Conservation (phyloP, 768 basidiomycete genomes). For the Rossbeevera mucosa region DNA sequence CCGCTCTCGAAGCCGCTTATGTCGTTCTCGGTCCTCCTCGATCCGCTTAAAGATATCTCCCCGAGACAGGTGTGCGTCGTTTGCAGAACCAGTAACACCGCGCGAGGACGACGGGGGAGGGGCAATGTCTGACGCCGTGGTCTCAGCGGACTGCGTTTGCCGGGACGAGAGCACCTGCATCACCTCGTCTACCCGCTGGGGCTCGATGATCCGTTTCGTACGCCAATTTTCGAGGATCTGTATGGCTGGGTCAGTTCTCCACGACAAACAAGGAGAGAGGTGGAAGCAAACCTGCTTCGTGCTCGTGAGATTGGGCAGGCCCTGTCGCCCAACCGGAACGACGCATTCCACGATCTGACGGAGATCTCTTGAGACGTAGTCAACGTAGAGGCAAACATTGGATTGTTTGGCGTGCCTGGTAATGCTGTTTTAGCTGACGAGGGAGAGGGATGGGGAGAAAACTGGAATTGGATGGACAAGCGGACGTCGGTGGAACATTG, state of each 20-base stretch:
- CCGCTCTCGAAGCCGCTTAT: slow-evolving; percentile 85
- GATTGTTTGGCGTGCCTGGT: slow-evolving; percentile 31
- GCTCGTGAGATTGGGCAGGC: slow-evolving; percentile 82
- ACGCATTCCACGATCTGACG: slow-evolving; percentile 73
- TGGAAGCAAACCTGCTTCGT: slow-evolving; percentile 68
- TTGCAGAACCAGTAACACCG: background rate
- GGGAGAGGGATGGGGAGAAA: background rate
- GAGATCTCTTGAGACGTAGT: slow-evolving; percentile 75
- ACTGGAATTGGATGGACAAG: background rate
- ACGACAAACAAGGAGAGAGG: background rate
- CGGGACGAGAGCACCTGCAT: slow-evolving; percentile 28
- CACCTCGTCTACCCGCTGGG: slow-evolving; percentile 72
- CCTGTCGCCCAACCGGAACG: slow-evolving; percentile 83
- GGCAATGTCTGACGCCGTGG: too few relatives aligned
- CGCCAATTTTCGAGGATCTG: slow-evolving; percentile 81
- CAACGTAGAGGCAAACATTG: slow-evolving; percentile 61
- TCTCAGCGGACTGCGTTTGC: background rate
- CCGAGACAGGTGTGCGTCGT: slow-evolving; percentile 41
- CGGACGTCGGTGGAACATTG: background rate
- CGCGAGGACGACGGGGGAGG: slow-evolving; percentile 1
- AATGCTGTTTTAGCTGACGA: background rate
- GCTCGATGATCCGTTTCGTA: slow-evolving; percentile 77
- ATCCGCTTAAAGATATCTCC: slow-evolving; percentile 81
- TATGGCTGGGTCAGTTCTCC: background rate
- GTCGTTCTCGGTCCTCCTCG: slow-evolving; percentile 89